Base-by-base conservation (phyloP, 2,329 filamentous ascomycete species). In the Parastagonospora nodorum region DNA sequence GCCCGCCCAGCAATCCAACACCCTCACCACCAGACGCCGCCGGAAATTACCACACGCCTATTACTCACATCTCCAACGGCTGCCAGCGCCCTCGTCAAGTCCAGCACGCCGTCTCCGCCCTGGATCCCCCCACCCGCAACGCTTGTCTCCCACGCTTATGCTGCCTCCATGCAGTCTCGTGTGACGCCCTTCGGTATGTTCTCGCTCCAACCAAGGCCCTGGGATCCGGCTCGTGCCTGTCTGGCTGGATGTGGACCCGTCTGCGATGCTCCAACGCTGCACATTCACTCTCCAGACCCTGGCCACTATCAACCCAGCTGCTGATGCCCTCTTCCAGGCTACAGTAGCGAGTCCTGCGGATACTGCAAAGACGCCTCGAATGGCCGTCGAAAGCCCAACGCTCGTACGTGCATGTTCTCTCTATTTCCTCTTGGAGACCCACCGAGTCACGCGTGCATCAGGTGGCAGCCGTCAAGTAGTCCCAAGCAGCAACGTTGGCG, bases 301-400 rank as follows among this genome's bases (percentile, higher is more conserved):
- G 7, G 29, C 35, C 31, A 41, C 53, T 46, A 48, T 39, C 51
- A 36, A 39, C 50, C 60, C 41, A 48, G 45, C 38, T 53, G 61
- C 61, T 69, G 58, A 71, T 66, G 45, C 45, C 54, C 46, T 45
- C 45, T 48, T 54, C 42, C 50, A 80, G 78, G 78, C 64, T 81
- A 80, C 66, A 75, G 77, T 58, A 70, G 69, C 51, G 74, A 77
- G 59, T 75, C 76, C 52, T 81, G 78, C 65, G 78, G 78, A 47
- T 81, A 81, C 64, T 81, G 78, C 74, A 80, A 79, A 73, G 66
- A 72, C 55, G 68, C 72, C 57, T 66, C 75, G 39, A 73, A 74
- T 69, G 77, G 77, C 76, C 72, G 73, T 66, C 75, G 77, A 64
- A 77, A 69, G 63, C 73, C 75, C 56, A 67, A 77, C 60, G 79